These are phyloP conservation scores for Aspergillus sp. DNA, from an alignment of 2,329 filamentous ascomycete genomes.

Conservation along the genomic window DNA sequence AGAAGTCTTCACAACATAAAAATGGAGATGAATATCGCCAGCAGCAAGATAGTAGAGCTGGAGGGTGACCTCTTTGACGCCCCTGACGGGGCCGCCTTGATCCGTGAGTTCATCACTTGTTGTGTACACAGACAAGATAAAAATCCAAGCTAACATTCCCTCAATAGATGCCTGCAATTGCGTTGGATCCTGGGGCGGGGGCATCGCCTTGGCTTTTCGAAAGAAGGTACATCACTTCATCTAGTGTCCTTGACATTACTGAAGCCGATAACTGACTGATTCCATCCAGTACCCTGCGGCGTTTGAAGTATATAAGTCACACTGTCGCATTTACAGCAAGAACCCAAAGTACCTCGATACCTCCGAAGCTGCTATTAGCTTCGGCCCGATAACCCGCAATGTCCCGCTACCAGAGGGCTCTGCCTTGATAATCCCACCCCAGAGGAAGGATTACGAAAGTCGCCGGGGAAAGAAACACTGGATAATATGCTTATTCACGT, in stretches of 20 bases:
- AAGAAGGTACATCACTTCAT: conserved; percentile 24
- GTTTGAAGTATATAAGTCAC: conserved; percentile 46
- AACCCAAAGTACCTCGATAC: conserved; percentile 13
- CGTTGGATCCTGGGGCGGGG: conserved; percentile 57
- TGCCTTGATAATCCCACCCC: conserved; percentile 55
- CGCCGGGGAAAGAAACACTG: conserved; percentile 43
- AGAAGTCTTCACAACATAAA: neutral
- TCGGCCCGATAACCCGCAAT: conserved; percentile 7
- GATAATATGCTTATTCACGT: conserved; percentile 62
- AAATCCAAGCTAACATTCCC: neutral
- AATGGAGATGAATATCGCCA: neutral
- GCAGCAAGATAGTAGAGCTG: conserved; percentile 27
- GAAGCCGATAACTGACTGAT: neutral
- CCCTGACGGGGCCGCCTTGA: conserved; percentile 50
- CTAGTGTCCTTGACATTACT: neutral
- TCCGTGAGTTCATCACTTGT: conserved; percentile 40
- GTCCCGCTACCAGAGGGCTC: conserved; percentile 44
- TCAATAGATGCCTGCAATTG: conserved; percentile 58
- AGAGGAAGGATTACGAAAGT: conserved; percentile 31
- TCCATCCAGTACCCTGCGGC: conserved; percentile 51
- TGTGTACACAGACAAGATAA: neutral
- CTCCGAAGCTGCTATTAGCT: neutral
- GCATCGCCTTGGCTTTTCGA: conserved; percentile 57
- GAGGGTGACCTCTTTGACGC: conserved; percentile 55
- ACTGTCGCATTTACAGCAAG: conserved; percentile 43